Conservation (phyloP, 2,329 filamentous ascomycete genomes). For the Colletotrichum camelliae region DNA sequence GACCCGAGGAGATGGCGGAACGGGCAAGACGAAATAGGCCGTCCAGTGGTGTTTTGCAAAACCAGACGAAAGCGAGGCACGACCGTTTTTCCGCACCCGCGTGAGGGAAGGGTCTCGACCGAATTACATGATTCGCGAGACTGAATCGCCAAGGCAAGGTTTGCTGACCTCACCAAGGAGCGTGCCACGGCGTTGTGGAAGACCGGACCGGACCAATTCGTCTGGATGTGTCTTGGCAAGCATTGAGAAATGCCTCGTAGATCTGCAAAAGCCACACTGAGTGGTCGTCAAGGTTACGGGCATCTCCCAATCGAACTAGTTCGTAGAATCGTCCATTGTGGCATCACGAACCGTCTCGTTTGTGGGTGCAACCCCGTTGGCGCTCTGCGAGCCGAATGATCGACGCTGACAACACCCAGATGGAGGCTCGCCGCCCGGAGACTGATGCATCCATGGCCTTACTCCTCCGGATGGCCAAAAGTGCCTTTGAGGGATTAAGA, state of each 20-base stretch:
- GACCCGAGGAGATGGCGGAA: background rate
- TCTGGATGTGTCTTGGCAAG: background rate
- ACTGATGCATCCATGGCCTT: background rate
- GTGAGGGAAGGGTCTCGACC: background rate
- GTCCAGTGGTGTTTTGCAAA: background rate
- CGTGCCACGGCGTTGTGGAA: background rate
- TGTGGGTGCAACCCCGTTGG: background rate
- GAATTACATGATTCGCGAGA: background rate
- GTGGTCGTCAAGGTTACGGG: background rate
- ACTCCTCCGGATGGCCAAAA: background rate
- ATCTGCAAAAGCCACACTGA: background rate
- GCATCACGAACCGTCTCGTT: background rate
- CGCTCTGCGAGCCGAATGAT: background rate
- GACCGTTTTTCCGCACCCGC: background rate
- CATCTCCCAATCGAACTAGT: background rate
- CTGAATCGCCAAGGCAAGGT: slow-evolving; percentile 2
- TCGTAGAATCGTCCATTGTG: background rate
- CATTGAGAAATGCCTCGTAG: background rate
- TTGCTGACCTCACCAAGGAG: background rate
- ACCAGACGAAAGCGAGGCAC: background rate
- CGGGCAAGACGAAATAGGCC: background rate
- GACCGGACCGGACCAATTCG: background rate
- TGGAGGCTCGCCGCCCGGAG: background rate
- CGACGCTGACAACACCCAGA: background rate
- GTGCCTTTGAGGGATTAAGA: background rate